A percentile compares a stretch with the other conserved stretches of the same genome.
phyloP scores from a whole-genome alignment of 768 basidiomycete genomes.

The Omphalotus guepiniiformis region DNA sequence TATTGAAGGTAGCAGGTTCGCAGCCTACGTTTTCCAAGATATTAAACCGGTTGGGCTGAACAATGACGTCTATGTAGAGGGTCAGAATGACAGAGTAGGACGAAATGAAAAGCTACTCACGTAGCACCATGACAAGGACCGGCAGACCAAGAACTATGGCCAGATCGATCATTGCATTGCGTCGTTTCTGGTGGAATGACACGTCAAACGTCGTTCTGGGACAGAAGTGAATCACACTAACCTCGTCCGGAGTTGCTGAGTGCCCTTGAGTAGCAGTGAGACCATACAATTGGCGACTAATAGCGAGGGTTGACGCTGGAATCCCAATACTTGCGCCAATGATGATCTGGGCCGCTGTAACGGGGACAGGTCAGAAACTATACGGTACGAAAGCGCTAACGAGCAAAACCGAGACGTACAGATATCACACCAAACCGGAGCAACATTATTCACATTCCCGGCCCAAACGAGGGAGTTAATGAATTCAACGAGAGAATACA shows the following conservation, averaged over 20 bases:
- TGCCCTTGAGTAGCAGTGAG: not conserved
- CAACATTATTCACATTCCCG: conserved; percentile 26
- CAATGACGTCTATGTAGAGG: conserved; percentile 26
- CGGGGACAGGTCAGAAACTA: not conserved
- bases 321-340: conserved; percentile 2
- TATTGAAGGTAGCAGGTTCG: conserved; percentile 24
- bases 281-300: conserved; percentile 18
- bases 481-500: conserved; percentile 29
- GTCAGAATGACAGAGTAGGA: not conserved
- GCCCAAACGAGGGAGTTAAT: conserved; percentile 47
- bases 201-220: conserved; percentile 11
- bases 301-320: conserved; percentile 15
- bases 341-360: conserved; percentile 4
- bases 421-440: conserved; percentile 55
- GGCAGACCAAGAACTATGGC: conserved; percentile 35
- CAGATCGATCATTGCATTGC: conserved; percentile 32
- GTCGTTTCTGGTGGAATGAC: conserved; percentile 29
- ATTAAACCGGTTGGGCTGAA: conserved; percentile 32
- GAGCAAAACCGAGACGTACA: conserved; percentile 24
- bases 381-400: not conserved
- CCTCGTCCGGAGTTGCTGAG: not conserved
- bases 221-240: not conserved
- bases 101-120: conserved; percentile 16
- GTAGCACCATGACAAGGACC: conserved; percentile 29
- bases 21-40: conserved; percentile 37